Base-by-base conservation (phyloP, 1,284 basidiomycete species). In the Ceratobasidium sp. region DNA sequence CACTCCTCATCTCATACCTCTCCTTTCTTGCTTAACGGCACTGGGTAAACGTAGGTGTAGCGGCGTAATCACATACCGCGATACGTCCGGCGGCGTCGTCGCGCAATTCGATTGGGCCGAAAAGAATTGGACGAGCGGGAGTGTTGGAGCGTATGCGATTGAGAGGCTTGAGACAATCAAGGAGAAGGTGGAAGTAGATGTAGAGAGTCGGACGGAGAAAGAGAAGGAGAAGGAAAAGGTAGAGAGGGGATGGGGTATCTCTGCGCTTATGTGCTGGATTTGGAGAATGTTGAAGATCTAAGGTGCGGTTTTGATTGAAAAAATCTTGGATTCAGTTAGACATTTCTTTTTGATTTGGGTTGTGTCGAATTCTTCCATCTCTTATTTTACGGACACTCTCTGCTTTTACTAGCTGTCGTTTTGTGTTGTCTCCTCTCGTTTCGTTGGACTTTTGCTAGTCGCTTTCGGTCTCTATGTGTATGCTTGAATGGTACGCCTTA, bases 101-200 rank as follows among this genome's bases (percentile, higher is more conserved):
- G 69, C 69, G 13, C 54, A 45, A 17, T 74, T 74, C 58, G 58
- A 74, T 28, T 74, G 69, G 69, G 69, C 39, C 13, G 69, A 74
- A 20, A 49, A 45, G 54, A 74, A 74, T 31, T 74, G 69, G 69
- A 74, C 69, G 33, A 61, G 39, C 31, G 69, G 69, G 26, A 51
- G 13, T 15, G 58, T 74, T 23, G 69, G 58, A 17, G 47, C 33
- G 33, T 74, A 61, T 35, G 69, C 69, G 0, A 61, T 73, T 33
- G 69, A 73, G n/a, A 61, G 26, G 7, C 11, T 60, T 28, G 20
- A 33, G 28, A 11, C 28, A 8, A 28, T 31, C 10, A 17, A 45
- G 7, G 42, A 45, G 54, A 31, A 58, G 13, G 23, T 28, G 31
- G 56, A 60, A 20, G 42, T 45, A 10, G 31, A 37, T 13, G n/a